Conservation (phyloP, 2,329 filamentous ascomycete genomes). For the Paracamarosporium sp. region DNA sequence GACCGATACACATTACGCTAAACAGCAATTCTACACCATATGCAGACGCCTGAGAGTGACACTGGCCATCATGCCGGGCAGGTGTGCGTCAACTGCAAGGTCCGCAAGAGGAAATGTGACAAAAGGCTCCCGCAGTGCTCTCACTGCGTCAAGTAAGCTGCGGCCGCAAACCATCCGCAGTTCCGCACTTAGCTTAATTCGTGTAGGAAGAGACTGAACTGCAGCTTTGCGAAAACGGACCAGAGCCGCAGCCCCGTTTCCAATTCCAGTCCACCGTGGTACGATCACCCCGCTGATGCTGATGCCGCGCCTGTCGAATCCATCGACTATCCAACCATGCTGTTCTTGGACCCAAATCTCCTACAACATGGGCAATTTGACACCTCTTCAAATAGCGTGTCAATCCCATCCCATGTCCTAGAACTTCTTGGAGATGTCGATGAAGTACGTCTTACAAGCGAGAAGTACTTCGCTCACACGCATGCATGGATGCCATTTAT, state of each 20-base stretch:
- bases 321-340: slow-evolving; percentile 15
- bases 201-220: slow-evolving; percentile 6
- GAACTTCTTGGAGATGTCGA: slow-evolving; percentile 10
- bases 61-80: slow-evolving; percentile 10
- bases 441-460: slow-evolving; percentile 13
- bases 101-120: slow-evolving; percentile 15
- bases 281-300: neutral
- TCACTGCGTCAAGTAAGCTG: slow-evolving; percentile 9
- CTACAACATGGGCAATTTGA: slow-evolving; percentile 11
- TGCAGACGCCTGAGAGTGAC: slow-evolving; percentile 11
- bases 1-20: too few relatives aligned
- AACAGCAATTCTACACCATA: slow-evolving; percentile 2
- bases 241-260: neutral
- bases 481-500: slow-evolving; percentile 31
- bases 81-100: slow-evolving; percentile 15
- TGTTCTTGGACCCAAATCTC: slow-evolving; percentile 13
- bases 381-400: neutral
- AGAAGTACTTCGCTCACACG: slow-evolving; percentile 19
- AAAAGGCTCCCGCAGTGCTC: slow-evolving; percentile 13
- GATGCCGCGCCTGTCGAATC: neutral
- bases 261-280: neutral
- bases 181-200: neutral
- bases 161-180: neutral
- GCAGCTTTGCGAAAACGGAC: slow-evolving; percentile 1
- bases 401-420: slow-evolving; percentile 1